phyloP scores from a whole-genome alignment of 2,329 filamentous ascomycete species.

The Lachnellula arida region DNA sequence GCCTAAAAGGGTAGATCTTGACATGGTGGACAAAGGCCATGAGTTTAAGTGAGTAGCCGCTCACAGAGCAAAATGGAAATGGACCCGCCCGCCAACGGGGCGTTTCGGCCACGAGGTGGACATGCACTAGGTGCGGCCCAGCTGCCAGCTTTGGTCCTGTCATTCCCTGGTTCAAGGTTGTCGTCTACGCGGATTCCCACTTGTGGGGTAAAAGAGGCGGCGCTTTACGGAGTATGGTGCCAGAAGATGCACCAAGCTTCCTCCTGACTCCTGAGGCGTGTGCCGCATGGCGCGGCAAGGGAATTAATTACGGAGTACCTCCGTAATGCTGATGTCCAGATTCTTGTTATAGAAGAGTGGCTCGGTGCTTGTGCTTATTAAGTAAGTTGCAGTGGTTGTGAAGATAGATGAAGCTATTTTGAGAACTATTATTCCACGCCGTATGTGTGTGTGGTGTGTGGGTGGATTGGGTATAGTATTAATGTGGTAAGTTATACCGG shows the following conservation, averaged over 20 bases:
- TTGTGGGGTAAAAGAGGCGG: slow-evolving; percentile 23
- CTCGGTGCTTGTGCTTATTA: background rate
- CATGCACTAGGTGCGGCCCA: background rate
- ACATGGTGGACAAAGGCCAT: background rate
- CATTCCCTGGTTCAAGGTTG: too few species aligned
- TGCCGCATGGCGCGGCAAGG: background rate
- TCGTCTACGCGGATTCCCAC: slow-evolving; percentile 7
- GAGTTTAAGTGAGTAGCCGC: background rate
- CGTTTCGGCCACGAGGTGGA: too few species aligned
- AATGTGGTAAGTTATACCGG: too few species aligned
- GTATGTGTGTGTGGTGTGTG: too few species aligned
- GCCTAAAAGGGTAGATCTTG: slow-evolving; percentile 2
- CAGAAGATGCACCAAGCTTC: slow-evolving; percentile 20
- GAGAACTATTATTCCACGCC: too few species aligned
- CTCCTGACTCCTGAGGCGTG: background rate
- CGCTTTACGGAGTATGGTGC: slow-evolving; percentile 1
- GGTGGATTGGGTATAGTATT: too few species aligned
- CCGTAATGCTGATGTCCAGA: too few species aligned
- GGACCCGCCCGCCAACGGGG: background rate
- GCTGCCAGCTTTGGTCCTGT: background rate
- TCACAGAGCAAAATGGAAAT: background rate
- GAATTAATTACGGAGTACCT: background rate
- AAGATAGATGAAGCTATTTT: too few species aligned
- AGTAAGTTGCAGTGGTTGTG: background rate
- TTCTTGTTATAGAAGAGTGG: too few species aligned